Percentiles rank a stretch among this genome's conserved stretches.
phyloP scores from a whole-genome alignment of 2,329 filamentous ascomycete genomes.

The Phoma sp. region DNA sequence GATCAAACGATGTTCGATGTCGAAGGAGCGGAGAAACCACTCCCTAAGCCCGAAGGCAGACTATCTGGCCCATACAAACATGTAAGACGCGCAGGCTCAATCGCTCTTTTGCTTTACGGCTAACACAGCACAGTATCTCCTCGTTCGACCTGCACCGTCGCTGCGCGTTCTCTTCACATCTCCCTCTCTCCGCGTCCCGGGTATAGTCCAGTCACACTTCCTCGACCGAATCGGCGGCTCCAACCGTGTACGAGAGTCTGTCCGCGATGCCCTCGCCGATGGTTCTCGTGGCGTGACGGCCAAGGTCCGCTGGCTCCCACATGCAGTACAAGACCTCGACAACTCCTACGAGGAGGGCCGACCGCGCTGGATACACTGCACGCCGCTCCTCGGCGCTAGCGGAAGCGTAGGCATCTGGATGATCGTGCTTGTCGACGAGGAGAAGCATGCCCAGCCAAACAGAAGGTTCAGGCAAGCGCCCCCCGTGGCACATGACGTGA shows the following conservation, averaged over 20 bases:
- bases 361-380: constrained; percentile 77
- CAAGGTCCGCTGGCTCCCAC: constrained; percentile 71
- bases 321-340: constrained; percentile 44
- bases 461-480: constrained; percentile 41
- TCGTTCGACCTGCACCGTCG: constrained; percentile 55
- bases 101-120: neutral
- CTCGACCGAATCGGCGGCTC: constrained; percentile 58
- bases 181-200: constrained; percentile 56
- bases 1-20: constrained; percentile 49
- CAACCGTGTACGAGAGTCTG: constrained; percentile 58
- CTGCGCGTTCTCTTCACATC: constrained; percentile 59
- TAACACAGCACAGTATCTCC: constrained; percentile 50
- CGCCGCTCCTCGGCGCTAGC: constrained; percentile 70
- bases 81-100: constrained; percentile 48
- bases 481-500: constrained; percentile 36
- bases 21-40: constrained; percentile 22
- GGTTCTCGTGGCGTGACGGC: constrained; percentile 72
- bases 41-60: constrained; percentile 31
- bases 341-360: constrained; percentile 62
- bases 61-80: constrained; percentile 62
- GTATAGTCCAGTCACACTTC: constrained; percentile 57
- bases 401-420: constrained; percentile 79
- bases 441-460: constrained; percentile 28
- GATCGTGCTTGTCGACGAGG: constrained; percentile 71
- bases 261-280: constrained; percentile 66